Conservation (phyloP, 768 basidiomycete genomes). For the Rhizopogon vinicolor region DNA sequence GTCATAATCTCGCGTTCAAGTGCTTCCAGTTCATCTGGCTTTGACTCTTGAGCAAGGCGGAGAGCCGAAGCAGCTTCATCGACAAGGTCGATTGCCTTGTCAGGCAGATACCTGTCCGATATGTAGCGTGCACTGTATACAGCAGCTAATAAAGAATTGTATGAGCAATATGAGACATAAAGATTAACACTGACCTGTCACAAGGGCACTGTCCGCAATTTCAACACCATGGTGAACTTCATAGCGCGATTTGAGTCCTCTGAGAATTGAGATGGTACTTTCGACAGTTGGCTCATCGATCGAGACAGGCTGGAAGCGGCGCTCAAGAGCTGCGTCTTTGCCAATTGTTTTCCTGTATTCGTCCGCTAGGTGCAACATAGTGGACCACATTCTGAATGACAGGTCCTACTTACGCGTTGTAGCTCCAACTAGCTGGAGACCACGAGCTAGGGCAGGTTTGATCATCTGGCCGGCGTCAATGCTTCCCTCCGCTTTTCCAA, state of each 20-base stretch:
- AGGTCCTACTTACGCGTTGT: constrained; percentile 64
- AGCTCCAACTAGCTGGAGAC: constrained; percentile 85
- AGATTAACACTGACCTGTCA: constrained; percentile 53
- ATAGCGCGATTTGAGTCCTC: constrained; percentile 79
- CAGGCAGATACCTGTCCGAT: constrained; percentile 82
- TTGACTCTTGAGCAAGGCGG: constrained; percentile 83
- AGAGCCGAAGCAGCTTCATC: constrained; percentile 91
- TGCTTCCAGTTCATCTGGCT: constrained; percentile 79
- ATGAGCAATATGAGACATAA: not conserved
- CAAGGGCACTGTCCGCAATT: constrained; percentile 83
- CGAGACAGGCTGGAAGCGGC: constrained; percentile 85
- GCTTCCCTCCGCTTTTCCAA: constrained; percentile 89
- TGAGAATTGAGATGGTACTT: constrained; percentile 80
- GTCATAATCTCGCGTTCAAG: constrained; percentile 84
- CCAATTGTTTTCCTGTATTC: constrained; percentile 90
- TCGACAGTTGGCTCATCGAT: constrained; percentile 89
- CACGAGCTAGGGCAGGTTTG: constrained; percentile 84
- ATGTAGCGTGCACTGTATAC: constrained; percentile 84
- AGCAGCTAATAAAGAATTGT: constrained; percentile 46
- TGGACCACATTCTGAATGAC: not conserved
- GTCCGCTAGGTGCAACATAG: constrained; percentile 44
- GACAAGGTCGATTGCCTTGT: constrained; percentile 89
- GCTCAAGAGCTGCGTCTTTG: constrained; percentile 87
- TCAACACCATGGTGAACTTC: constrained; percentile 94
- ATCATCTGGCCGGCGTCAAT: constrained; percentile 94